A percentile compares a stretch with the other conserved stretches of the same genome.
These are phyloP conservation scores for Candida sp. DNA, from an alignment of 1,139 yeast species.

Conservation along the genomic window DNA sequence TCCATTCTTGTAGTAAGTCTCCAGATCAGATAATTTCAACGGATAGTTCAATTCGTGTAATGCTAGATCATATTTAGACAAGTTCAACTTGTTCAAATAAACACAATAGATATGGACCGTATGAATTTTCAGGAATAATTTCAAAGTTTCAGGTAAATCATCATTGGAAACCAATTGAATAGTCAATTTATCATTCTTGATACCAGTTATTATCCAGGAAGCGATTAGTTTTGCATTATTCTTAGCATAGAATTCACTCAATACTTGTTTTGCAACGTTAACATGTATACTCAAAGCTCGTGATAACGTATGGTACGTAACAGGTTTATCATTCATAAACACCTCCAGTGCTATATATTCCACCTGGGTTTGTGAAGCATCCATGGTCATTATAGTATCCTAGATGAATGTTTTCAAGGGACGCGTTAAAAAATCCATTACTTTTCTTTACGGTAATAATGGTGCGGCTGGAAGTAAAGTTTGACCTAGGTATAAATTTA, in stretches of 20 bases:
- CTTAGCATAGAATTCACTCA: conserved; percentile 28
- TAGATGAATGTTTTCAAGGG: not conserved
- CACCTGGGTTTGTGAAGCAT: conserved; percentile 22
- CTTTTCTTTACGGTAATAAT: not conserved
- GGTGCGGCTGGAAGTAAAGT: not conserved
- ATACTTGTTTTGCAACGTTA: conserved; percentile 24
- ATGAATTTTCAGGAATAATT: conserved; percentile 16
- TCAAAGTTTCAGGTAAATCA: conserved; percentile 13
- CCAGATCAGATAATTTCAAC: conserved; percentile 14
- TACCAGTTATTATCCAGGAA: conserved; percentile 32
- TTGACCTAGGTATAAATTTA: too few species aligned
- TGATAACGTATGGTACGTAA: conserved; percentile 29
- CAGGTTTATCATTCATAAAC: conserved; percentile 20
- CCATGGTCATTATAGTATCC: conserved; percentile 29
- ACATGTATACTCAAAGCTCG: conserved; percentile 24
- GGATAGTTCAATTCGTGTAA: conserved; percentile 24
- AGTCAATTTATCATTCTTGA: conserved; percentile 7
- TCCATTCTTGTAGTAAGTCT: conserved; percentile 24
- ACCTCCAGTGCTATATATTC: conserved; percentile 26
- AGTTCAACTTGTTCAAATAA: conserved; percentile 13
- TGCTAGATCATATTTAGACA: conserved; percentile 23
- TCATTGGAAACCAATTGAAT: conserved; percentile 22
- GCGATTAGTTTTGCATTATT: conserved; percentile 31
- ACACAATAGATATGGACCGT: conserved; percentile 34
- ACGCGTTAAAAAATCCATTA: not conserved